Base-by-base conservation (phyloP, 768 basidiomycete species). In the Amanita phalloides region DNA sequence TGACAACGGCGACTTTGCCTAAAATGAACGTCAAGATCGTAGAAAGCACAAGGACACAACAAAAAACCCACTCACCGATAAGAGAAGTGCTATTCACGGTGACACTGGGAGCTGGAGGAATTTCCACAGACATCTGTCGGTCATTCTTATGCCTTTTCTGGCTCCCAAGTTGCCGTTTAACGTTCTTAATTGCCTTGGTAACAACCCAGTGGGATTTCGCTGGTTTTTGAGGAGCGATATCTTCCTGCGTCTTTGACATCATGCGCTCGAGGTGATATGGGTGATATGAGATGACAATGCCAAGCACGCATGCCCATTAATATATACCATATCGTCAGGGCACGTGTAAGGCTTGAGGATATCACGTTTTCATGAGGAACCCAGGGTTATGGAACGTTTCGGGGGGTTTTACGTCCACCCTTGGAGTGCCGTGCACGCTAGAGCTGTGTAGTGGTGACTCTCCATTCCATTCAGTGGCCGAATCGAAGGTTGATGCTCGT, bases 1-100 rank as follows among this genome's bases (percentile, higher is more conserved):
- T 82, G 37, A 82, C 72, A 44, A 82, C 63, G n/a, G 76, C 76
- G n/a, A 76, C 69, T 64, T 76, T 78, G 17, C 73, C 75, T 69
- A 53, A 14, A 44, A 56, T n/a, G 13, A 41, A 14, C 8, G 2
- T 17, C 39, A 41, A 35, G 8, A 33, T 42, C 39, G 28, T 17
- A 8, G 23, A 23, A n/a, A 38, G 11, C 21, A 17, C 8, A 7
- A 6, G 33, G 2, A 11, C 14, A 36, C 7, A 38, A 11, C 14
- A 36, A 3, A 38, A 38, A n/a, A 3, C 11, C 33, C 6, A 26
- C 39, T 10, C 32, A 50, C 49, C 49, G 30, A 42, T 6, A n/a
- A 50, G 49, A 17, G 49, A 50, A 9, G 49, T 28, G 26, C 39
- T 50, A 17, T 50, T 50, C 25, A 50, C 49, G 4, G 49, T 50